Base-by-base conservation (phyloP, 305 asterid species). In the Rubia tinctorum region DNA sequence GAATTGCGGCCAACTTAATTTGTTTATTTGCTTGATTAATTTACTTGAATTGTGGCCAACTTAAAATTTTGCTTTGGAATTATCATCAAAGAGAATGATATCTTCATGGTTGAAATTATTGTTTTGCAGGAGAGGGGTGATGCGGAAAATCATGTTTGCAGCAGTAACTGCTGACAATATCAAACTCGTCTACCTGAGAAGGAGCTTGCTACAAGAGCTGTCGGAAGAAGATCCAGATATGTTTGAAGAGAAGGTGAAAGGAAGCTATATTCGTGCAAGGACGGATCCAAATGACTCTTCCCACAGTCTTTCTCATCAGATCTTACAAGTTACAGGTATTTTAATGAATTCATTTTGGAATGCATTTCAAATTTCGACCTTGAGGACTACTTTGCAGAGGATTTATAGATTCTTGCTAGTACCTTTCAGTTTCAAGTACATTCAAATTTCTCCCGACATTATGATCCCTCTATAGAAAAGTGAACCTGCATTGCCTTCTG, bases 271-370 rank as follows among this genome's bases (percentile, higher is more conserved):
- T 53, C 86, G 94, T 45, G 84, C 83, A 64, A 92, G 84, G 79
- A 73, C 87, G 6, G 84, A 88, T 76, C 86, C 87, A 65, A n/a
- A 80, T 76, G 93, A 81, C 76, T 71, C 22, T 74, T 72, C 15
- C 66, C 81, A 84, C 47, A 86, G 73, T 79, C 71, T 69, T 75
- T 76, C 86, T 76, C 80, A 82, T 83, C 90, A 87, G 78, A 97
- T 94, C 70, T 79, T 86, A 84, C 95, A 85, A 86, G 90, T 94
- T 73, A 82, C 88, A 87, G 99, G 99, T 92, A 68, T 78, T 86
- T 81, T 75, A 30, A 14, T 45, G 23, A 40, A 27, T 27, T 27
- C 30, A 27, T 27, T 27, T 27, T 27, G 30, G 30, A 9, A 47
- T 47, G 40, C 37, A 61, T 72, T 72, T 22, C 65, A 10, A 47